phyloP scores from a whole-genome alignment of 352 stramenopile species.

The Phytophthora constricta region DNA sequence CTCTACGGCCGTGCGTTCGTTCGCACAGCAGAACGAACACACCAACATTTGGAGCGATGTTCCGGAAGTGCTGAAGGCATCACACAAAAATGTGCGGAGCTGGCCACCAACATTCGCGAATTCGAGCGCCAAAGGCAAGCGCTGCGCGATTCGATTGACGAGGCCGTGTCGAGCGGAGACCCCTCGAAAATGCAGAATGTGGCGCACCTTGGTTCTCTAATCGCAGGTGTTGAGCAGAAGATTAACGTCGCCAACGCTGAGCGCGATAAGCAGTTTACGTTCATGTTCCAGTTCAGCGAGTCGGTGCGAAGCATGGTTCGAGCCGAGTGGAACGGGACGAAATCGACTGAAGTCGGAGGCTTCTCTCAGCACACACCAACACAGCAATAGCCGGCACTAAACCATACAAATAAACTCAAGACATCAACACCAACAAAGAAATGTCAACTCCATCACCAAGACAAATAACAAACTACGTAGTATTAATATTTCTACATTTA shows the following conservation, averaged over 20 bases:
- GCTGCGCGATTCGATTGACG: constrained; percentile 48
- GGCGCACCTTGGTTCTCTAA: constrained; percentile 42
- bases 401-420: not conserved
- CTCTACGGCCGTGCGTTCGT: constrained; percentile 49
- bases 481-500: too few species aligned
- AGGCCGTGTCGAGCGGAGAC: constrained; percentile 55
- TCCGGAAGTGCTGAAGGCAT: constrained; percentile 47
- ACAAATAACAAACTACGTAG: too few species aligned
- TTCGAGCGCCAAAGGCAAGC: constrained; percentile 39
- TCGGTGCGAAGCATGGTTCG: constrained; percentile 44
- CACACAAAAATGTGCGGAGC: constrained; percentile 53
- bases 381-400: not conserved
- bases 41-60: constrained; percentile 49
- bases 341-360: not conserved
- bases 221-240: constrained; percentile 43
- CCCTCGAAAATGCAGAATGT: constrained; percentile 51
- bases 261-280: constrained; percentile 63
- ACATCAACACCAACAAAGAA: too few species aligned
- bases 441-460: too few species aligned
- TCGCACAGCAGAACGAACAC: constrained; percentile 40
- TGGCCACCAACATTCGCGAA: constrained; percentile 38
- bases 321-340: constrained; percentile 29
- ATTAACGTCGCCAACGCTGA: constrained; percentile 39
- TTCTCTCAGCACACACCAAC: not conserved
- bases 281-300: constrained; percentile 73